Conservation (phyloP, 805 yeast species). For the Lipomyces starkeyi region DNA sequence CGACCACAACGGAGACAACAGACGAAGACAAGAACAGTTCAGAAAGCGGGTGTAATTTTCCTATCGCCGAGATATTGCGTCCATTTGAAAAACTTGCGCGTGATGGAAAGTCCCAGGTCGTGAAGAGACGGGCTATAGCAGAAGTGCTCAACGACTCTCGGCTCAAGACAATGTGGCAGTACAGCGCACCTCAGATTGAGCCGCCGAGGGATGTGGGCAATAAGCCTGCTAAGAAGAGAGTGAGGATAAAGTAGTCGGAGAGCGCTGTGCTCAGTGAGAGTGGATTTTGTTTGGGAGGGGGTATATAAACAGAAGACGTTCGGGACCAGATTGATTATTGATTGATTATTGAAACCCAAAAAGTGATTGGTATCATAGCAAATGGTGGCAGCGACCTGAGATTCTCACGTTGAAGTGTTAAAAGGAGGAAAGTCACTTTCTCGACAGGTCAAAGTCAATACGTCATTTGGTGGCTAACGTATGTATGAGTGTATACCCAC, state of each 20-base stretch:
- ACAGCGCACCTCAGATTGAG: conserved; percentile 19
- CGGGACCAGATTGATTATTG: too few relatives aligned
- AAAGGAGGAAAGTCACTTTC: too few relatives aligned
- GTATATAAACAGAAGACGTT: too few relatives aligned
- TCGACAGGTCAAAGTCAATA: too few relatives aligned
- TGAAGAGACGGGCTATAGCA: conserved; percentile 66
- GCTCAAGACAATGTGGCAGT: conserved; percentile 65
- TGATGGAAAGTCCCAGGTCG: conserved; percentile 60
- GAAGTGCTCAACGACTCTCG: conserved; percentile 72
- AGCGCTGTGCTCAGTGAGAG: background rate
- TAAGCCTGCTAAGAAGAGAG: background rate
- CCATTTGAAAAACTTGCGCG: conserved; percentile 64
- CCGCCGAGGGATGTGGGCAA: background rate
- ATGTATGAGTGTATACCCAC: too few relatives aligned
- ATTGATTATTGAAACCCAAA: too few relatives aligned
- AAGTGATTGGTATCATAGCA: too few relatives aligned
- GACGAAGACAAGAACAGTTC: conserved; percentile 45
- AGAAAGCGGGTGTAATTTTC: conserved; percentile 45
- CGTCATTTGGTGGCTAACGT: too few relatives aligned
- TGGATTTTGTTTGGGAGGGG: background rate
- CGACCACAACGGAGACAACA: conserved; percentile 41
- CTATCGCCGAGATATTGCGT: conserved; percentile 60
- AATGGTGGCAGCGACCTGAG: too few relatives aligned
- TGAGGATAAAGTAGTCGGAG: background rate
- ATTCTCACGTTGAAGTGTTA: too few relatives aligned